Evolutionary conservation across 169 alveolate genomes (phyloP), one percentile per base, ranked within the genome.

Genomic region (Babesia ovata): DNA sequence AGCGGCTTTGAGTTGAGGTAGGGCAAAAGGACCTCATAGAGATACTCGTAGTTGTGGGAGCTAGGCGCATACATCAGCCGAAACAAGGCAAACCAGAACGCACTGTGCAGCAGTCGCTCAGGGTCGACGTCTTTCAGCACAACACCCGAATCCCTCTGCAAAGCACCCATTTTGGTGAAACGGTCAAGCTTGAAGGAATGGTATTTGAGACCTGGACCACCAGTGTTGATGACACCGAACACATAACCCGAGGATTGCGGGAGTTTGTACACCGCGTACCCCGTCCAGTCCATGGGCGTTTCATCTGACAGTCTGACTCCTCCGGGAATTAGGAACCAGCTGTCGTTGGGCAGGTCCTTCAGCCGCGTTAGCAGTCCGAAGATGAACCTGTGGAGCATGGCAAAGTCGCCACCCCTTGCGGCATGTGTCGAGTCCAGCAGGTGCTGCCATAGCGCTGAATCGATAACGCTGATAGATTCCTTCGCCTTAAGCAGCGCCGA

Each of bases 31-130:
- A 91, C 91, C n/a, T 89, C 88, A 53, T 92, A 92, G 49, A 92
- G 87, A 60, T 85, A 84, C 49, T 87, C 94, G 48, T 86, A 90
- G 74, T 92, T 92, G 50, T 84, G 90, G 14, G 71, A 46, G 67
- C 90, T 91, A 21, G 95, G 92, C 28, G 76, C 86, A 56, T 86
- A 85, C 86, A 88, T 77, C 29, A 92, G 70, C 28, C 95, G 75
- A 79, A 85, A 92, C 50, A 91, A 63, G 60, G 92, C 77, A 65
- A 92, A 86, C 95, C 95, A 92, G 71, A 92, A 92, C 24, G 94
- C 70, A 19, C 92, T 81, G 75, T 92, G 94, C 26, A 91, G 56
- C 58, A 92, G 74, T 49, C 90, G 45, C 53, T 87, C 93, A 28
- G 92, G 59, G 22, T 52, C 53, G 36, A 92, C 87, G 72, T 85